Evolutionary conservation across 2,329 filamentous ascomycete genomes (phyloP), one percentile per base, ranked within the genome.

Genomic region (Rutstroemia sydowiana): DNA sequence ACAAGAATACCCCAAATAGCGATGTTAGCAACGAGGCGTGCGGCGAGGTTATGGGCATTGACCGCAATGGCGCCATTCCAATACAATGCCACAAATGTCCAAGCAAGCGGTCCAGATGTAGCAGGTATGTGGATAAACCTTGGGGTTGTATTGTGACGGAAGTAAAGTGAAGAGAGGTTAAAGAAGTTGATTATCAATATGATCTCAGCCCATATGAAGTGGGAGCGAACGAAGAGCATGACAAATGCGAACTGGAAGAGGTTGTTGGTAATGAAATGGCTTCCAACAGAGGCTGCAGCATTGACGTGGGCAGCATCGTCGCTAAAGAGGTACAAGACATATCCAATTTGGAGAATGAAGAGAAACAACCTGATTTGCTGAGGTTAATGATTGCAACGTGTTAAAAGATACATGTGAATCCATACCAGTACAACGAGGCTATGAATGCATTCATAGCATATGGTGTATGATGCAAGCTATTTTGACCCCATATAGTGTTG

Each of bases 61-160:
- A 92, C 79, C 66, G 87, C 87, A 44, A 91, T 83, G 18, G 90
- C 88, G 8, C 90, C 90, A 61, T 89, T 88, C 88, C 88, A 95
- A 74, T 91, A 92, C 48, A 95, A 76, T 28, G 87, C 86, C 13
- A 92, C 82, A 64, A 93, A 87, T 13, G 85, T 90, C 87, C 88
- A 95, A 1, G 85, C 87, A 60, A 95, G 74, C 5, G 90, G 90
- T 0, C 83, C 87, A 14, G 85, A 84, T 20, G 90, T 81, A 41
- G 83, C 82, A 5, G 88, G 81, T 10, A 83, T 72, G 69, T 95
- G 89, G 60, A 95, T 87, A 63, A 87, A 81, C 55, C 82, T 77
- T 3, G 87, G 81, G 50, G 85, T 84, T 0, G 78, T 78, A 18
- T 78, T 77, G 71, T 95, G 85, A 56, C 85, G 82, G 78, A 92